Base-by-base conservation (phyloP, 768 basidiomycete species). In the Phanerochaete carnosa region DNA sequence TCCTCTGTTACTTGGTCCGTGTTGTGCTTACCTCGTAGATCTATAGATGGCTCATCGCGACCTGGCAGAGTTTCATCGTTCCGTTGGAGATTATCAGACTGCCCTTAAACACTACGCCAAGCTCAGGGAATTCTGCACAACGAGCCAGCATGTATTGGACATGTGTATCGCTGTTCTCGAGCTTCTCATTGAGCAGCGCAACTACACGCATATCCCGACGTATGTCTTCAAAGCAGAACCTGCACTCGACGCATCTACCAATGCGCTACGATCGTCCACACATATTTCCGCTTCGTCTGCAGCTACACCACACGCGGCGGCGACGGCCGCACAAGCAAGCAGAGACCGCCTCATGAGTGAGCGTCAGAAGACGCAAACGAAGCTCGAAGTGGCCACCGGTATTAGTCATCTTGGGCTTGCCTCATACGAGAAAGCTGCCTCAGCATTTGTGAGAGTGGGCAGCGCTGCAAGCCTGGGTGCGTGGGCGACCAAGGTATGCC, bases 191-290 rank as follows among this genome's bases (percentile, higher is more conserved):
- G 92, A 95, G 75, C 90, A 93, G 73, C 79, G 84, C 61, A 93
- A 92, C 72, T 95, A 94, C 72, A 77, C 89, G 2, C 92, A 94
- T 68, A 82, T 97, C 35, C 81, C 89, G 8, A 94, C 91, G n/a
- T 95, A 97, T 70, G 86, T 97, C 29, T 93, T 89, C 83, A 97
- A 97, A 74, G 94, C 94, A n/a, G 95, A 97, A 62, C 88, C 92
- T 0, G 90, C 93, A 0, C 79, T 97, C 26, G 94, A 96, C 43
- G 84, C 85, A 2, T 65, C 72, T 11, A 64, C 73, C 19, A 59
- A 50, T 28, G 8, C 45, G 6, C 29, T 61, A 5, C 50, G 54
- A 37, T 55, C 54, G 22, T 49, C 47, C 26, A 26, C 33, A 25
- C 35, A 28, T 15, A 32, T 37, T 16, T 55, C 47, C n/a, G 33